These are phyloP conservation scores for Daldinia vernicosa DNA, from an alignment of 495 filamentous ascomycete species.

Conservation along the genomic window DNA sequence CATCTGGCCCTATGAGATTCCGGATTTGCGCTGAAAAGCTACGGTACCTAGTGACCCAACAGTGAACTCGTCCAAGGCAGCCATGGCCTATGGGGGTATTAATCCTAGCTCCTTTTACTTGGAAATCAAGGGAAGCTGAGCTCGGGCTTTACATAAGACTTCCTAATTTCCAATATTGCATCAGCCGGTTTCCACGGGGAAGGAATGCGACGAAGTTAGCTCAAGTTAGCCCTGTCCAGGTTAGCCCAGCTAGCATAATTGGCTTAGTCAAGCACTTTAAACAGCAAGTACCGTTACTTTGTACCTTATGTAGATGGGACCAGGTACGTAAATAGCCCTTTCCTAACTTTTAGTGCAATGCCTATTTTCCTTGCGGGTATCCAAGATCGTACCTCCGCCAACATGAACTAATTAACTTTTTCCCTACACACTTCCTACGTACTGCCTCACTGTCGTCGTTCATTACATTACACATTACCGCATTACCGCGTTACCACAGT, in stretches of 20 bases:
- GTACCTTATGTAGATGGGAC: background rate
- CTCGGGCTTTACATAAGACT: constrained; percentile 25
- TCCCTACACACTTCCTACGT: constrained; percentile 1
- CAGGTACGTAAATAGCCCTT: background rate
- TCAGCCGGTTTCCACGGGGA: constrained; percentile 27
- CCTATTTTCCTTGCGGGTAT: constrained; percentile 2
- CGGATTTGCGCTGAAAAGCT: background rate
- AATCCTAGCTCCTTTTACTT: constrained; percentile 6
- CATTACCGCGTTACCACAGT: no score
- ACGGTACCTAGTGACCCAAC: constrained; percentile 2
- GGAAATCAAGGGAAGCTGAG: constrained; percentile 27
- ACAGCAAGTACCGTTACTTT: constrained; percentile 2
- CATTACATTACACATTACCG: no score
- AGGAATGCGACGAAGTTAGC: constrained; percentile 20
- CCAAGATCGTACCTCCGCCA: constrained; percentile 10
- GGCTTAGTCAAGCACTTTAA: constrained; percentile 15
- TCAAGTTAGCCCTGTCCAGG: constrained; percentile 13
- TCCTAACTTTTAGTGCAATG: background rate
- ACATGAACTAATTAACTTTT: constrained; percentile 9
- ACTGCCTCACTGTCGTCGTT: constrained; percentile 31
- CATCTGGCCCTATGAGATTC: constrained; percentile 41
- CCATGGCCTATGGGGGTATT: background rate
- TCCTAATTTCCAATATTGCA: constrained; percentile 29
- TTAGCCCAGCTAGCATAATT: constrained; percentile 1
- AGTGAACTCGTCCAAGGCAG: constrained; percentile 2